phyloP scores from a whole-genome alignment of 441 rosid genomes.

The Adansonia grandidieri region DNA sequence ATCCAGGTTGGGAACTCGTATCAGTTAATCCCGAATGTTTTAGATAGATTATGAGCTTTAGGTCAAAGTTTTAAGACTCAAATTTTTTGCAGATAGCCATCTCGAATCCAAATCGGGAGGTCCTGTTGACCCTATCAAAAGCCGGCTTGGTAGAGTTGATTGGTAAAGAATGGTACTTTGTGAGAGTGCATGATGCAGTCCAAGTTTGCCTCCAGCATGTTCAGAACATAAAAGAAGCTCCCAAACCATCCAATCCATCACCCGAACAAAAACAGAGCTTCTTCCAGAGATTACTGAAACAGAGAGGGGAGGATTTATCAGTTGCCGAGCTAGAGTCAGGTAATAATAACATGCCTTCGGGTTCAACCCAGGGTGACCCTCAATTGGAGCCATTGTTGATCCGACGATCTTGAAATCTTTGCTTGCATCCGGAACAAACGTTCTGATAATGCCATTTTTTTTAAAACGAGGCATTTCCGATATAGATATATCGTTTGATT shows the following conservation, averaged over 20 bases:
- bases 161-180: conserved; percentile 96
- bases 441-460: conserved; percentile 30
- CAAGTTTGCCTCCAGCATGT: conserved; percentile 92
- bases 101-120: conserved; percentile 85
- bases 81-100: conserved; percentile 65
- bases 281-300: conserved; percentile 49
- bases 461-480: conserved; percentile 14
- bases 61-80: neutral
- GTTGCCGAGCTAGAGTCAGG: conserved; percentile 60
- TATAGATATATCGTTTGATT: neutral
- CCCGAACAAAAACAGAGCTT: conserved; percentile 47
- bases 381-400: conserved; percentile 60
- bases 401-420: conserved; percentile 38
- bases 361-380: conserved; percentile 36
- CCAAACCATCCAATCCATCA: conserved; percentile 31
- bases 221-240: conserved; percentile 49
- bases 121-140: conserved; percentile 70
- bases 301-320: conserved; percentile 47
- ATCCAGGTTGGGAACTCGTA: conserved; percentile 52
- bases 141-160: conserved; percentile 76
- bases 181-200: conserved; percentile 93
- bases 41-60: neutral
- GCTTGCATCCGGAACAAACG: conserved; percentile 8
- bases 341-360: conserved; percentile 26
- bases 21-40: neutral